Conservation (phyloP, 371 early-diverging fungal species). For the Sporodiniella umbellata region DNA sequence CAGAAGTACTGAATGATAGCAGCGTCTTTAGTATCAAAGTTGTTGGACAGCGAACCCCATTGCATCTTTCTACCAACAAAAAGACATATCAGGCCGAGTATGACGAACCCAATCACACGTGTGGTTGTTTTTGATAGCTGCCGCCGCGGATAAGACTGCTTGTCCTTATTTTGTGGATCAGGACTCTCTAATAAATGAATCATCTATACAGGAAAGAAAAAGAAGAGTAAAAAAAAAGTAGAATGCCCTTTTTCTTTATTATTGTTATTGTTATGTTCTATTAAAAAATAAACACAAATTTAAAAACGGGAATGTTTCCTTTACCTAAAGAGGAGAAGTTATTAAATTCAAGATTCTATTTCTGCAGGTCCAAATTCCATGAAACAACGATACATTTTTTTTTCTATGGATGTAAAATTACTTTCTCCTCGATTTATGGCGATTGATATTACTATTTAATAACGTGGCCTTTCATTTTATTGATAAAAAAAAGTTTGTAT, state of each 20-base stretch:
- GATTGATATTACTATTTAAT: neutral
- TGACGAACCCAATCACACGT: neutral
- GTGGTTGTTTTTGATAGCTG: neutral
- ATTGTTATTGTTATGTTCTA: too few relatives aligned
- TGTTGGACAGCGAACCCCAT: slow-evolving; percentile 2
- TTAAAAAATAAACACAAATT: neutral
- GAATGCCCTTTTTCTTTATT: too few relatives aligned
- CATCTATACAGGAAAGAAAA: neutral
- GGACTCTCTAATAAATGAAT: neutral
- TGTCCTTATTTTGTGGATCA: neutral
- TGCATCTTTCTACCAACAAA: slow-evolving; percentile 12
- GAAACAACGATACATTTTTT: neutral
- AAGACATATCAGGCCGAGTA: neutral
- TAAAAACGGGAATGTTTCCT: neutral
- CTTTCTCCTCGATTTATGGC: neutral
- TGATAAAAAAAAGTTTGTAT: too few relatives aligned
- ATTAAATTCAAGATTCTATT: neutral
- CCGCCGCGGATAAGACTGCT: neutral
- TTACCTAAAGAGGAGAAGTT: neutral
- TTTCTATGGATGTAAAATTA: too few relatives aligned
- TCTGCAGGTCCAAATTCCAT: slow-evolving; percentile 2
- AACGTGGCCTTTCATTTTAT: too few relatives aligned
- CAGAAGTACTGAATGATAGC: slow-evolving; percentile 15
- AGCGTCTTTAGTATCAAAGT: slow-evolving; percentile 10
- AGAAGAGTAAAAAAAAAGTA: neutral